A percentile compares a stretch with the other conserved stretches of the same genome.
Conservation (phyloP, 164 flowering plant species). For the Vitis amurensis region DNA sequence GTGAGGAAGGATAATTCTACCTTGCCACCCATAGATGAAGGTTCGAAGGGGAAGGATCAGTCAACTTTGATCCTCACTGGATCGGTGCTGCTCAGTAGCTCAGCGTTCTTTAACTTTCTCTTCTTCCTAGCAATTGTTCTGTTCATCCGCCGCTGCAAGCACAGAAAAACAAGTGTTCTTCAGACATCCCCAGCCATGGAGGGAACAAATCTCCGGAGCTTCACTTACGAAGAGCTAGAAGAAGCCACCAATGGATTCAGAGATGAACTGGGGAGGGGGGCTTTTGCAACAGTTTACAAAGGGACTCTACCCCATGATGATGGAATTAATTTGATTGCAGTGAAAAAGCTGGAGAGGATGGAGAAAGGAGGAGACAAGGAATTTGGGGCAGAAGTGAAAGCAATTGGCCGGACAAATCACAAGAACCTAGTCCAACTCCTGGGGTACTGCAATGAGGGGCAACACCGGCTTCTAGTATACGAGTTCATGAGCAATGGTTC, state of each 20-base stretch:
- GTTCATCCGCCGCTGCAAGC: not conserved
- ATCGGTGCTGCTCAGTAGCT: constrained; percentile 20
- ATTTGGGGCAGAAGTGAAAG: constrained; percentile 15
- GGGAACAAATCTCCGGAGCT: not conserved
- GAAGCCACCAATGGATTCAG: constrained; percentile 10
- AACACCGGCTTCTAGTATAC: constrained; percentile 19
- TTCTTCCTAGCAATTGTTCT: not conserved
- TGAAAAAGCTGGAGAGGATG: not conserved
- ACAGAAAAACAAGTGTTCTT: no score
- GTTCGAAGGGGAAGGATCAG: constrained; percentile 1
- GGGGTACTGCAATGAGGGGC: no score
- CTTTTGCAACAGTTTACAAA: constrained; percentile 12
- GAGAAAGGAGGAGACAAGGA: constrained; percentile 5
- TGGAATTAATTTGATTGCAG: not conserved
- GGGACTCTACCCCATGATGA: not conserved
- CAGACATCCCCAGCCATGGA: not conserved
- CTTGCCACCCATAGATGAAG: not conserved
- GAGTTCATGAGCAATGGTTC: constrained; percentile 21
- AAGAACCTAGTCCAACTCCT: no score
- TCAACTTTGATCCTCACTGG: not conserved
- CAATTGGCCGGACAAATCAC: no score
- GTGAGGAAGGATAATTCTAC: constrained; percentile 5
- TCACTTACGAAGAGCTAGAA: constrained; percentile 1
- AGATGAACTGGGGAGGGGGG: constrained; percentile 12
- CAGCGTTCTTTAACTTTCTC: constrained; percentile 8